Conservation (phyloP, 2,329 filamentous ascomycete species). For the Phyllosticta ampelicida region DNA sequence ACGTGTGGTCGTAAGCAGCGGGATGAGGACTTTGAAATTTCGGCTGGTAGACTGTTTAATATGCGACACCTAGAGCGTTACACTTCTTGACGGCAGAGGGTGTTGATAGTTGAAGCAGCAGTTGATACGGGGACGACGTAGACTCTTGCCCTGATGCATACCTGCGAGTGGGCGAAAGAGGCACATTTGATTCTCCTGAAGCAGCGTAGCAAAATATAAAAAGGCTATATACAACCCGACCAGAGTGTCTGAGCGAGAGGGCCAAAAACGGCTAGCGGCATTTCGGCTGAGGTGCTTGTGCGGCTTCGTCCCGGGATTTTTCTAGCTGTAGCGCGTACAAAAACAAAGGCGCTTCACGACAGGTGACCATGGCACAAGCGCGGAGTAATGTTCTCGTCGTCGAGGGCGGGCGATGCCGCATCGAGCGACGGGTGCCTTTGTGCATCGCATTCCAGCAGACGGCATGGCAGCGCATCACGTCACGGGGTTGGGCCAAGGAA, state of each 20-base stretch:
- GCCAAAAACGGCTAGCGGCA: slow-evolving; percentile 6
- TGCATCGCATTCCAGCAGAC: slow-evolving; percentile 7
- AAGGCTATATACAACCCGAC: neutral
- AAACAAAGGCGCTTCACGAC: slow-evolving; percentile 2
- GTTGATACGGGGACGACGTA: too few relatives aligned
- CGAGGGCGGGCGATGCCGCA: neutral
- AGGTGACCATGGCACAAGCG: neutral
- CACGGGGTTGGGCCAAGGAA: slow-evolving; percentile 6
- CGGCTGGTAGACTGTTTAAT: slow-evolving; percentile 1
- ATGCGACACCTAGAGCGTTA: slow-evolving; percentile 4
- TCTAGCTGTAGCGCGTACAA: slow-evolving; percentile 4
- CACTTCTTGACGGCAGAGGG: neutral
- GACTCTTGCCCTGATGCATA: slow-evolving; percentile 4
- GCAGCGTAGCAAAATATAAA: neutral
- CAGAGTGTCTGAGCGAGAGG: neutral
- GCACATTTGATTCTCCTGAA: slow-evolving; percentile 3
- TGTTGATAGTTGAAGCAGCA: neutral
- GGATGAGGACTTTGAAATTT: neutral
- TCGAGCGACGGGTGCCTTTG: neutral
- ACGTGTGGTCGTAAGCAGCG: slow-evolving; percentile 50
- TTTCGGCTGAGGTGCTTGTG: neutral
- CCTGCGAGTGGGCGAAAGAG: neutral
- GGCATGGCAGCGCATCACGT: neutral
- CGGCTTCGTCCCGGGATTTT: slow-evolving; percentile 14
- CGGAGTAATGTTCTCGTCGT: neutral